A percentile compares a stretch with the other conserved stretches of the same genome.
These are phyloP conservation scores for Lichtheimia corymbifera DNA, from an alignment of 371 early-diverging fungal species.

Conservation along the genomic window DNA sequence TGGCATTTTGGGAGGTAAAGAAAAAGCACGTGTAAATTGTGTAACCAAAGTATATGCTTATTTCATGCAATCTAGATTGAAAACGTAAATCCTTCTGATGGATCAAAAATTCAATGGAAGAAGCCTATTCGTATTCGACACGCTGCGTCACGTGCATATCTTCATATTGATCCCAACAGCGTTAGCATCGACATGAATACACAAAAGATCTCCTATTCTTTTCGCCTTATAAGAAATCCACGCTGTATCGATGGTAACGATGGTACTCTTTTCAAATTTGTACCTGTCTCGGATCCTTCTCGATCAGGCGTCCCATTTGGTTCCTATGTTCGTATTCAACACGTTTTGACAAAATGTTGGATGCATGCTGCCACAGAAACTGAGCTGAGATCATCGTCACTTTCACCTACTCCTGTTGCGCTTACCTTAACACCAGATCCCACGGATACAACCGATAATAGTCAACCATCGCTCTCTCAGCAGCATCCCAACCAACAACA, in stretches of 20 bases:
- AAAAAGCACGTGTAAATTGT: not conserved
- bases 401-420: slow-evolving; percentile 14
- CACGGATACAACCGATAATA: not conserved
- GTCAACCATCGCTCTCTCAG: not conserved
- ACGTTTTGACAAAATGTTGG: slow-evolving; percentile 54
- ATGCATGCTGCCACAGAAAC: slow-evolving; percentile 38
- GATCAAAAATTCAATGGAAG: slow-evolving; percentile 47
- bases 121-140: slow-evolving; percentile 47
- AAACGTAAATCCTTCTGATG: slow-evolving; percentile 27
- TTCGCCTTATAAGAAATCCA: slow-evolving; percentile 33
- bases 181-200: slow-evolving; percentile 38
- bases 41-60: not conserved
- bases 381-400: slow-evolving; percentile 3
- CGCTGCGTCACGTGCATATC: slow-evolving; percentile 44
- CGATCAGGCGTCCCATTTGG: slow-evolving; percentile 30
- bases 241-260: slow-evolving; percentile 25
- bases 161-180: slow-evolving; percentile 44
- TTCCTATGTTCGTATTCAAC: slow-evolving; percentile 46
- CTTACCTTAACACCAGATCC: slow-evolving; percentile 21
- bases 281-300: slow-evolving; percentile 30
- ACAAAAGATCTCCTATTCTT: slow-evolving; percentile 35
- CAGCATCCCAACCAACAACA: no score
- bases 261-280: slow-evolving; percentile 37
- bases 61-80: slow-evolving; percentile 28
- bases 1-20: slow-evolving; percentile 58